Evolutionary conservation across 2,329 filamentous ascomycete genomes (phyloP).

Genomic region (Aspergillus japonicus): DNA sequence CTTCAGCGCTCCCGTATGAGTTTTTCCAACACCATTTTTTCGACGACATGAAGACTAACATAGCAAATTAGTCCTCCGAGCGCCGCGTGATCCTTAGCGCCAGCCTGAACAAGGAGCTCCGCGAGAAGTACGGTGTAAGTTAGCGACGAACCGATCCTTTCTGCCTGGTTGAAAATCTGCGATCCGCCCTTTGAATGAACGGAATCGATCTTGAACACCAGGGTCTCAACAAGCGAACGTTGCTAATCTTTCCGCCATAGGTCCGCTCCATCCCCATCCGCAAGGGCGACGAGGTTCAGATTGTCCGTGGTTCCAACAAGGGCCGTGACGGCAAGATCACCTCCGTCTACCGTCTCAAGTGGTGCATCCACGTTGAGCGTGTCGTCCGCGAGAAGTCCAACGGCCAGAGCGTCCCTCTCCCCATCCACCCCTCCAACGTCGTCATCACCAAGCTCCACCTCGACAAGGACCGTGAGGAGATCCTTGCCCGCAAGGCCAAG

Average conservation of each 20-base stretch:
- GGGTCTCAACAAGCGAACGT: neutral
- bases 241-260: slow-evolving; percentile 45
- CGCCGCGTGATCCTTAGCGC: slow-evolving; percentile 97
- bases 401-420: slow-evolving; percentile 91
- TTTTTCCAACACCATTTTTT: too few species aligned
- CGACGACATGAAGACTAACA: neutral
- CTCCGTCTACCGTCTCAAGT: slow-evolving; percentile 97
- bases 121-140: slow-evolving; percentile 97
- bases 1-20: neutral
- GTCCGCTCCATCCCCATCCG: slow-evolving; percentile 95
- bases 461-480: slow-evolving; percentile 54
- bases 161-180: neutral
- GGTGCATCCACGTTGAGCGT: slow-evolving; percentile 94
- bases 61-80: slow-evolving; percentile 58
- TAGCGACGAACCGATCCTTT: slow-evolving; percentile 1
- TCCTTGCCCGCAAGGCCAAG: slow-evolving; percentile 49
- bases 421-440: slow-evolving; percentile 94
- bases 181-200: neutral
- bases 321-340: slow-evolving; percentile 98
- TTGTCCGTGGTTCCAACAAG: slow-evolving; percentile 93
- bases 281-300: slow-evolving; percentile 93
- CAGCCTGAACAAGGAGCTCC: slow-evolving; percentile 91
- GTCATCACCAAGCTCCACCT: slow-evolving; percentile 99
- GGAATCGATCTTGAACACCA: neutral
- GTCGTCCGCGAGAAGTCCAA: slow-evolving; percentile 96